Conservation (phyloP, 2,329 filamentous ascomycete species). For the Colletotrichum brevisporum region DNA sequence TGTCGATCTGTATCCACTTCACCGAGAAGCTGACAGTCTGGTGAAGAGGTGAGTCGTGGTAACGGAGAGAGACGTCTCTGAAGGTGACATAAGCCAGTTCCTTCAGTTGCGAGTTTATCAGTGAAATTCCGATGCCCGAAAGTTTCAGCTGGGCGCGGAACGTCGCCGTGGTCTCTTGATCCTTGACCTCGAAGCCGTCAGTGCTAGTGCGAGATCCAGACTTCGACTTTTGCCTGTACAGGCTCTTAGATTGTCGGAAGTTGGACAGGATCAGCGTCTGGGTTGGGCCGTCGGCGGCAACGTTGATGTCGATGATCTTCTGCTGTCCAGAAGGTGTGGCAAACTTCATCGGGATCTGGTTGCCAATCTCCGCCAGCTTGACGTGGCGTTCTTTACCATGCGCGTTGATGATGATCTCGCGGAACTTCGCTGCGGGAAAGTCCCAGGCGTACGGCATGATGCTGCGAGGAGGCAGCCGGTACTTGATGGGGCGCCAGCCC, state of each 20-base stretch:
- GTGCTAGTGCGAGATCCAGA: constrained; percentile 65
- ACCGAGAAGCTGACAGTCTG: constrained; percentile 92
- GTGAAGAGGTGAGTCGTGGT: constrained; percentile 92
- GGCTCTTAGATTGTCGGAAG: constrained; percentile 91
- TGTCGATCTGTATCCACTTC: constrained; percentile 99
- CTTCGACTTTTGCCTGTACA: constrained; percentile 78
- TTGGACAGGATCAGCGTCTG: constrained; percentile 96
- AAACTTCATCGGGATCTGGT: constrained; percentile 94
- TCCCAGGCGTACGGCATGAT: constrained; percentile 99
- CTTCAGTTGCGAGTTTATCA: constrained; percentile 92
- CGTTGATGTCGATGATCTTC: constrained; percentile 97
- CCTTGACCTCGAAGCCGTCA: constrained; percentile 92
- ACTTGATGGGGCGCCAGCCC: constrained; percentile 92
- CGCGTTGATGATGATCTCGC: constrained; percentile 87
- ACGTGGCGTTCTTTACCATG: constrained; percentile 89
- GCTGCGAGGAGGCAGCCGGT: constrained; percentile 91
- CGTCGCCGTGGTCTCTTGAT: constrained; percentile 87
- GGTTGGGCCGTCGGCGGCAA: constrained; percentile 94
- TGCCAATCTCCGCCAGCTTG: constrained; percentile 96
- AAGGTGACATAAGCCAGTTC: constrained; percentile 96
- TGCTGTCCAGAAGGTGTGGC: constrained; percentile 75
- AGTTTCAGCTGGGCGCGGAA: constrained; percentile 92
- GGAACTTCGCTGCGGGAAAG: constrained; percentile 96
- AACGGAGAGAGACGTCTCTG: constrained; percentile 90
- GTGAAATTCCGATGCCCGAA: constrained; percentile 90